Conservation (phyloP, 2,329 filamentous ascomycete species). For the Thielaviopsis ethacetica region DNA sequence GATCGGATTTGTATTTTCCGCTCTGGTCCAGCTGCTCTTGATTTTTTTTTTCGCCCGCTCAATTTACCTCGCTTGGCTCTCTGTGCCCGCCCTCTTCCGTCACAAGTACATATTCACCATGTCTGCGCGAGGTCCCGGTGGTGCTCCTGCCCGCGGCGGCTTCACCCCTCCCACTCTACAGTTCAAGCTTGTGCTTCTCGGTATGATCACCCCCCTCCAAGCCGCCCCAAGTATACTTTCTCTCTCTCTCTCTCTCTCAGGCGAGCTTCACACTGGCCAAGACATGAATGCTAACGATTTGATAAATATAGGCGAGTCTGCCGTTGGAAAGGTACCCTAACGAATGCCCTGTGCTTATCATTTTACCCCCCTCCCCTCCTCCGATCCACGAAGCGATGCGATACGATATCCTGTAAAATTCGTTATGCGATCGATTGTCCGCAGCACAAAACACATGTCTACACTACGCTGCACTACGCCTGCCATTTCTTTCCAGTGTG, state of each 20-base stretch:
- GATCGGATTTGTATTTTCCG: background rate
- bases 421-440: background rate
- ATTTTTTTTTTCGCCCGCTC: conserved; percentile 9
- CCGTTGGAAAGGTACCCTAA: conserved; percentile 76
- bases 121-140: conserved; percentile 53
- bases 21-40: background rate
- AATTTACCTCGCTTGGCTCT: conserved; percentile 12
- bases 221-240: background rate
- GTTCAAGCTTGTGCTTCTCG: conserved; percentile 95
- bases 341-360: background rate
- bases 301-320: conserved; percentile 57
- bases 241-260: no score
- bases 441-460: background rate
- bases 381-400: background rate
- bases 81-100: background rate
- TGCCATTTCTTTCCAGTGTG: conserved; percentile 14
- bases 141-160: conserved; percentile 38
- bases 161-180: conserved; percentile 83
- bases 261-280: no score
- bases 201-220: conserved; percentile 35
- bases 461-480: background rate
- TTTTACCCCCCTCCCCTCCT: background rate
- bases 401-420: background rate
- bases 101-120: conserved; percentile 41
- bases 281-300: conserved; percentile 1